These are phyloP conservation scores for Penicilliopsis zonata DNA, from an alignment of 495 filamentous ascomycete species.

Conservation along the genomic window DNA sequence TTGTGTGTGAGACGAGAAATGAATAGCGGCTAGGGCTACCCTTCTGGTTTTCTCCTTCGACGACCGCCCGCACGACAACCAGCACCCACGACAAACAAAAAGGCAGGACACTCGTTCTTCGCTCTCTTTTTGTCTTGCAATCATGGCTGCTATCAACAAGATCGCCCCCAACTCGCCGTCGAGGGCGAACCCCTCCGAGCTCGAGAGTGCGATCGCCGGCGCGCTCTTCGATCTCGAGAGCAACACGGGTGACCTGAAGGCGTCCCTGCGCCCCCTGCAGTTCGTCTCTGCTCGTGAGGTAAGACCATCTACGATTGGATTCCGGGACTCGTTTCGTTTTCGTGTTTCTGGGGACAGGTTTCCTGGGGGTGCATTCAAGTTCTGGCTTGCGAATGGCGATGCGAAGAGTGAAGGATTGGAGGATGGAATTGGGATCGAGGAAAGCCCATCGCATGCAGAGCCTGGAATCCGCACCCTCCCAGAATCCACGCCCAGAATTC, in stretches of 20 bases:
- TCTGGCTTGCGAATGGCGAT: too few relatives aligned
- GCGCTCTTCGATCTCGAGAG: conserved; percentile 96
- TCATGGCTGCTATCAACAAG: conserved; percentile 79
- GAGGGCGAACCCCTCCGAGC: conserved; percentile 83
- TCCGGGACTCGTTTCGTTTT: not conserved
- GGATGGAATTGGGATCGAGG: conserved; percentile 1
- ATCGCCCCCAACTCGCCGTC: conserved; percentile 94
- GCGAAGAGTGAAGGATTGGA: too few relatives aligned
- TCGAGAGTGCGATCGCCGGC: conserved; percentile 85
- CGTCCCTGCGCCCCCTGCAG: conserved; percentile 85
- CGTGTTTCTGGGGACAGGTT: conserved; percentile 2
- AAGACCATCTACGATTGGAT: conserved; percentile 36
- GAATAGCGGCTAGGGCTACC: too few relatives aligned
- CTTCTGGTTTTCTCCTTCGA: conserved; percentile 6
- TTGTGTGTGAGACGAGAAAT: conserved; percentile 1
- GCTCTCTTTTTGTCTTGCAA: too few relatives aligned
- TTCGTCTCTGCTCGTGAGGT: conserved; percentile 97
- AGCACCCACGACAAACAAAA: conserved; percentile 27
- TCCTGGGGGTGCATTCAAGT: conserved; percentile 1
- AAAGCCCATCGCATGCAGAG: too few relatives aligned
- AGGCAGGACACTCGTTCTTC: conserved; percentile 30
- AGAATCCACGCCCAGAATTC: too few relatives aligned
- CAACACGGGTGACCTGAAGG: conserved; percentile 94
- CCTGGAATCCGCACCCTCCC: too few relatives aligned
- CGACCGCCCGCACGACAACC: conserved; percentile 20